Conservation (phyloP, 78 protist species). For the slime mould (Dictyostelium discoideum) region dicty_2.7 NC_007091.3:3173001-3173500, state of each 20-base stretch:
- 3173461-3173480: not conserved
- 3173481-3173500: not conserved
- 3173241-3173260: conserved; percentile 50
- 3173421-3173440: conserved; percentile 31
- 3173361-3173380: not conserved
- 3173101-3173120: too few species aligned
- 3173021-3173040: not conserved
- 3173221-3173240: conserved; percentile 70
- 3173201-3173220: conserved; percentile 32
- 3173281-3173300: conserved; percentile 21
- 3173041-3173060: not conserved
- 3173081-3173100: too few species aligned
- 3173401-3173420: conserved; percentile 57
- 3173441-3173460: conserved; percentile 2
- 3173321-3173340: conserved; percentile 3
- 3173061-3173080: not conserved
- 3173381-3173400: not conserved
- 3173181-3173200: conserved; percentile 10
- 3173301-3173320: conserved; percentile 48
- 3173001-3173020: not conserved
- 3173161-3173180: not conserved
- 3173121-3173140: not conserved
- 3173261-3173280: conserved; percentile 46
- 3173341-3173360: conserved; percentile 15
- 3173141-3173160: not conserved